phyloP scores from a whole-genome alignment of 805 yeast genomes.

The Dipodascopsis uninucleata region DNA sequence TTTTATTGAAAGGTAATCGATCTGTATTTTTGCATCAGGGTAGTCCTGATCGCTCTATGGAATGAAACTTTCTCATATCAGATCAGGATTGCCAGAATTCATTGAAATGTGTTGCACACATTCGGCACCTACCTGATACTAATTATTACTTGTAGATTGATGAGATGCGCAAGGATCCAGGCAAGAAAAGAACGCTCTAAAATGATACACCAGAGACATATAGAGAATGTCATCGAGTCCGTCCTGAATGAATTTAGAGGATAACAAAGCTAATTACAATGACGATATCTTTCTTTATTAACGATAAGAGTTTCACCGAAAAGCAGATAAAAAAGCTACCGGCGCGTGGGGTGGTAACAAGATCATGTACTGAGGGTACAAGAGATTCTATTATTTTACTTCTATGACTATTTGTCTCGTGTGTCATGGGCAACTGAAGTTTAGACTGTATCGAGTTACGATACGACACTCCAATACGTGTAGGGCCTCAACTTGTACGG shows the following conservation, averaged over 20 bases:
- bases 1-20: constrained; percentile 22
- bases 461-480: no score
- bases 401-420: not conserved
- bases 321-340: constrained; percentile 7
- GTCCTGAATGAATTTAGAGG: no score
- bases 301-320: constrained; percentile 7
- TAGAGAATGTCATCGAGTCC: constrained; percentile 19
- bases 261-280: not conserved
- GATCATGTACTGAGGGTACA: not conserved
- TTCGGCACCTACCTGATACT: no score
- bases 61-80: not conserved
- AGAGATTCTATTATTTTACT: not conserved
- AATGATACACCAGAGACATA: constrained; percentile 12
- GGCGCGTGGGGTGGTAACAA: not conserved
- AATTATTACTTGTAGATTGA: constrained; percentile 3
- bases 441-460: no score
- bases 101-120: no score
- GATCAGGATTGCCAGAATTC: no score
- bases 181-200: constrained; percentile 23
- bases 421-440: no score
- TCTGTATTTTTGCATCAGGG: not conserved
- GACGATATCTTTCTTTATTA: not conserved
- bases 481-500: no score
- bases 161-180: constrained; percentile 15
- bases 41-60: not conserved